Conservation (phyloP, 345 rosid species). For the Acer negundo region DNA sequence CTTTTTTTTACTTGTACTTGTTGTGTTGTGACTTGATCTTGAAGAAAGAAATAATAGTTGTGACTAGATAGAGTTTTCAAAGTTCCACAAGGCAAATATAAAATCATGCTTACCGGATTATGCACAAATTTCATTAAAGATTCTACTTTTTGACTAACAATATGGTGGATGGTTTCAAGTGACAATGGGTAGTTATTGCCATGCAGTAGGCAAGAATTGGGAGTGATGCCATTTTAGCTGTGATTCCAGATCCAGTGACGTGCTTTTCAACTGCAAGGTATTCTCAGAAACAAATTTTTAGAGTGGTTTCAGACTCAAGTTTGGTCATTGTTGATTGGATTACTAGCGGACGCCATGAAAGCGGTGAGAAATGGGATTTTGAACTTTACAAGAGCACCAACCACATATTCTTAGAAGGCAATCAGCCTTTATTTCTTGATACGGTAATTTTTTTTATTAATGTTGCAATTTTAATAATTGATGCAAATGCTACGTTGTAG, state of each 20-base stretch:
- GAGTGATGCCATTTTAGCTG: conserved; percentile 58
- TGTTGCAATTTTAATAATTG: conserved; percentile 2
- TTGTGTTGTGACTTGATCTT: not conserved
- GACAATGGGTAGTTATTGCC: conserved; percentile 22
- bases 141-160: not conserved
- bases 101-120: not conserved
- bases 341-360: conserved; percentile 91
- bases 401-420: conserved; percentile 53
- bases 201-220: conserved; percentile 83
- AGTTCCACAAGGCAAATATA: not conserved
- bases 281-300: conserved; percentile 82
- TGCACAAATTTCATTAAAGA: not conserved
- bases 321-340: conserved; percentile 90
- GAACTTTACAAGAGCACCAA: conserved; percentile 82
- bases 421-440: conserved; percentile 76
- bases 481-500: not conserved
- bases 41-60: not conserved
- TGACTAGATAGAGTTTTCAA: not conserved
- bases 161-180: conserved; percentile 8
- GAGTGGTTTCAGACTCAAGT: conserved; percentile 61
- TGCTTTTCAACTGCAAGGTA: conserved; percentile 90
- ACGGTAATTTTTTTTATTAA: conserved; percentile 42
- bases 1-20: not conserved
- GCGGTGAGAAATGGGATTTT: conserved; percentile 93
- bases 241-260: conserved; percentile 92